phyloP scores from a whole-genome alignment of 805 yeast species.

The Saccharomycopsis capsularis region DNA sequence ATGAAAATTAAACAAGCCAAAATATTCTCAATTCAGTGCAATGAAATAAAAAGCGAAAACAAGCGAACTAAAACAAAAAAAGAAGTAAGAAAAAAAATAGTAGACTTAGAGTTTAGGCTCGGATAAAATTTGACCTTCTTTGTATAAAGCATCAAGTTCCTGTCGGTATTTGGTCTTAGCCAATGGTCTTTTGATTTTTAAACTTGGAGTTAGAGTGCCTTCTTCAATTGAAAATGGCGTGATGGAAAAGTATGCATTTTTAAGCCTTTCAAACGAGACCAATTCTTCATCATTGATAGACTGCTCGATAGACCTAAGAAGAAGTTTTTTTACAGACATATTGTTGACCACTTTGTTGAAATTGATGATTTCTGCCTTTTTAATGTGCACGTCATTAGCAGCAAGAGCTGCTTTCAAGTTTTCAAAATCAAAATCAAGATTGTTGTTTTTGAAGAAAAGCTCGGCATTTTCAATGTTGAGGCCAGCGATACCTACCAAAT shows the following conservation, averaged over 20 bases:
- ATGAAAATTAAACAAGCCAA: no score
- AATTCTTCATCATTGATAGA: constrained; percentile 28
- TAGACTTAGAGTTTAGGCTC: not conserved
- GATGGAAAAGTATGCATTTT: constrained; percentile 38
- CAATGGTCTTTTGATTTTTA: constrained; percentile 47
- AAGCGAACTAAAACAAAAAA: no score
- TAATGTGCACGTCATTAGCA: not conserved
- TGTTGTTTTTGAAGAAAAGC: not conserved
- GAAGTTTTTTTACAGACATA: constrained; percentile 29
- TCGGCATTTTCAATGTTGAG: constrained; percentile 35
- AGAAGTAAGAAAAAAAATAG: not conserved
- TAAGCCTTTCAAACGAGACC: constrained; percentile 46
- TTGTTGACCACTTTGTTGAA: constrained; percentile 25
- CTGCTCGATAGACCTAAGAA: constrained; percentile 32
- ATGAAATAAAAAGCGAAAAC: no score
- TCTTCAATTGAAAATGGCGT: constrained; percentile 50
- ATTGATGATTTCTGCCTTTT: constrained; percentile 23
- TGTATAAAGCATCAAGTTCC: constrained; percentile 39
- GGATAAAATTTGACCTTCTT: constrained; percentile 31
- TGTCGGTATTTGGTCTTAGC: constrained; percentile 38
- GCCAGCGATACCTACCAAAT: constrained; percentile 56
- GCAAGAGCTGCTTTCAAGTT: not conserved
- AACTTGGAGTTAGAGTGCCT: constrained; percentile 53
- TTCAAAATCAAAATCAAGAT: not conserved
- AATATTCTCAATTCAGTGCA: no score